These are phyloP conservation scores for Luzula sylvatica DNA, from an alignment of 176 grass and related monocot species.

Conservation along the genomic window DNA sequence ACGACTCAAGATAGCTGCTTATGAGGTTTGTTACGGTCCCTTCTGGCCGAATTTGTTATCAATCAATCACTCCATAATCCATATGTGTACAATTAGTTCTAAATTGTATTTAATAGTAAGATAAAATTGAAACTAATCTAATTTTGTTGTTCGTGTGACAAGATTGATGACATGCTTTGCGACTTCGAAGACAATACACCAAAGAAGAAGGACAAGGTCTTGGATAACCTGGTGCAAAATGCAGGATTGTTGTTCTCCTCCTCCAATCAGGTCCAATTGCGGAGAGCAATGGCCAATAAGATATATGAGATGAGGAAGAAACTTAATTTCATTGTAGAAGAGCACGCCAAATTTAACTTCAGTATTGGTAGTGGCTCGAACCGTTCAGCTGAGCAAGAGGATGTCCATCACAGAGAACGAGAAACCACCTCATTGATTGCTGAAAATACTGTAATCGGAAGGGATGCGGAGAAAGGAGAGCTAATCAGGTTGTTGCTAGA, in stretches of 20 bases:
- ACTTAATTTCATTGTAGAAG: conserved; percentile 8
- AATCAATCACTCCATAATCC: too few species aligned
- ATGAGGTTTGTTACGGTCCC: conserved; percentile 25
- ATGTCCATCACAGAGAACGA: not conserved
- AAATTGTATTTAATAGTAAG: too few species aligned
- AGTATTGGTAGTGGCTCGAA: not conserved
- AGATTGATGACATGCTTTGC: too few species aligned
- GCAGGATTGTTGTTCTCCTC: too few species aligned
- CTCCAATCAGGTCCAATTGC: too few species aligned
- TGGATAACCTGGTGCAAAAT: too few species aligned
- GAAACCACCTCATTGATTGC: not conserved
- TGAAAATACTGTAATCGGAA: conserved; percentile 4
- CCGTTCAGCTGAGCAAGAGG: not conserved
- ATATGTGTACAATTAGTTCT: too few species aligned
- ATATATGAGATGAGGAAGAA: conserved; percentile 22
- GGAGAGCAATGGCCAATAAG: not conserved
- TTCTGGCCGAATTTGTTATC: too few species aligned
- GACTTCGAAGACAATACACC: too few species aligned
- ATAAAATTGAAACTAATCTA: too few species aligned
- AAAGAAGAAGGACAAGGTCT: too few species aligned
- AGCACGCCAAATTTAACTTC: conserved; percentile 1
- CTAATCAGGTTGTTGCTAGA: conserved; percentile 10
- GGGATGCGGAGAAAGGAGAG: conserved; percentile 7
- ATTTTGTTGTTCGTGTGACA: too few species aligned
- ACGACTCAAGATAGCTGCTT: conserved; percentile 15